Percentiles rank a stretch among this genome's conserved stretches.
phyloP scores from a whole-genome alignment of 148 eudicot genomes.

The Bassia scoparia region DNA sequence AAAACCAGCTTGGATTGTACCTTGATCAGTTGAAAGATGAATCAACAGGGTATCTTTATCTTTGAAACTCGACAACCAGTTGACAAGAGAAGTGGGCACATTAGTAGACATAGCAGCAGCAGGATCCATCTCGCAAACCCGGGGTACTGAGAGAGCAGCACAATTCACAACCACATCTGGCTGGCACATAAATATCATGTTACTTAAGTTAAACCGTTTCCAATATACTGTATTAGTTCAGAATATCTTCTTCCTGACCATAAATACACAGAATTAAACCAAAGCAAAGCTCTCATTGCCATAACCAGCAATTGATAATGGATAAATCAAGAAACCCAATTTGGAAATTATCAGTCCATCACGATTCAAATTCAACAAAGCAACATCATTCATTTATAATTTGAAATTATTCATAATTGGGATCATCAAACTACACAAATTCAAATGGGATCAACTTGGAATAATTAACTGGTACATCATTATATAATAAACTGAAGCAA shows the following conservation, averaged over 20 bases:
- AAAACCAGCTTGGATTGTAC: slow-evolving; percentile 29
- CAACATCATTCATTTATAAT: too few species aligned
- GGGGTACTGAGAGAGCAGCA: slow-evolving; percentile 86
- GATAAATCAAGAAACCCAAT: too few species aligned
- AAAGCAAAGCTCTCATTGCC: too few species aligned
- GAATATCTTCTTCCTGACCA: not conserved
- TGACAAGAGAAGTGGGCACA: slow-evolving; percentile 76
- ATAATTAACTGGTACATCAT: too few species aligned
- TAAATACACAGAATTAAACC: not conserved
- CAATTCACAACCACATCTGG: slow-evolving; percentile 91
- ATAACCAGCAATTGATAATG: too few species aligned
- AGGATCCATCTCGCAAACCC: slow-evolving; percentile 82
- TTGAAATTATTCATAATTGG: too few species aligned
- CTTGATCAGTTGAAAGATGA: slow-evolving; percentile 98
- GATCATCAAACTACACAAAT: too few species aligned
- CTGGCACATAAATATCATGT: slow-evolving; percentile 34
- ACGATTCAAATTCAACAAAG: too few species aligned
- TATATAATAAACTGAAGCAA: too few species aligned
- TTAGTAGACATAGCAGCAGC: slow-evolving; percentile 73
- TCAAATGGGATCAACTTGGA: too few species aligned
- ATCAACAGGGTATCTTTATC: slow-evolving; percentile 53
- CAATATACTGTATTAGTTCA: not conserved
- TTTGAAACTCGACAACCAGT: slow-evolving; percentile 63
- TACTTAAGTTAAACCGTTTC: not conserved
- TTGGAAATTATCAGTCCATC: too few species aligned